Evolutionary conservation across 2,329 filamentous ascomycete species (phyloP), one percentile per base, ranked within the genome.

Genomic region (Phaeosphaeria sp.): DNA sequence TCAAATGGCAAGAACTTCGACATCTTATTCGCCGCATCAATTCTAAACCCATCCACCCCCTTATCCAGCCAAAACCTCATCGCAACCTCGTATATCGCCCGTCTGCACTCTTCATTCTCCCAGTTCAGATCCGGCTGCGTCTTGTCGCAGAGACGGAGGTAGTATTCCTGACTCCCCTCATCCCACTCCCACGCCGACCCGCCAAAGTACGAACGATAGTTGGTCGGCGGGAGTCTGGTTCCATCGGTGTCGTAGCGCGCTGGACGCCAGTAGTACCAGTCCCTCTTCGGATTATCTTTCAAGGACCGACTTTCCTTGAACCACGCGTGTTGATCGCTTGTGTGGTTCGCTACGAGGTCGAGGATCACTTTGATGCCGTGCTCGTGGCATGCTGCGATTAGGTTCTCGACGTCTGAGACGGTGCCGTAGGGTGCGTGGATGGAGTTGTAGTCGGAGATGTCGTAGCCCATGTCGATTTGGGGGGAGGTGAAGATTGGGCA

Each of bases 261-360:
- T 1, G 84, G 82, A 57, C 83, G 82, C 89, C 89, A 91, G 65
- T 89, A 87, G 67, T 90, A 91, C 88, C 89, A 92, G 72, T 90
- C 83, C 1, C 89, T 81, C 69, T 90, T 90, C 9, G 87, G 82
- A 67, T 82, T 89, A 61, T 84, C 80, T 56, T 82, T 86, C 42
- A 85, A 87, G 36, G 83, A 84, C 50, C 86, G 80, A 2, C 87
- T 89, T 68, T 91, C 84, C 48, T 85, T 81, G 76, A 92, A 92
- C 89, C 89, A 93, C 3, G 82, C 81, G 66, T 91, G 88, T 71
- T 91, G 83, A 61, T 89, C 85, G 2, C 87, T 90, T 0, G 90
- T 92, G 72, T 94, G 91, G 64, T 93, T 94, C 60, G 93, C 84
- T 1, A 93, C 91, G 2, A 93, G 80, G 69, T 93, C 90, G 57